Conservation (phyloP, 179 eudicot genomes). For the Vitellaria paradoxa region DNA sequence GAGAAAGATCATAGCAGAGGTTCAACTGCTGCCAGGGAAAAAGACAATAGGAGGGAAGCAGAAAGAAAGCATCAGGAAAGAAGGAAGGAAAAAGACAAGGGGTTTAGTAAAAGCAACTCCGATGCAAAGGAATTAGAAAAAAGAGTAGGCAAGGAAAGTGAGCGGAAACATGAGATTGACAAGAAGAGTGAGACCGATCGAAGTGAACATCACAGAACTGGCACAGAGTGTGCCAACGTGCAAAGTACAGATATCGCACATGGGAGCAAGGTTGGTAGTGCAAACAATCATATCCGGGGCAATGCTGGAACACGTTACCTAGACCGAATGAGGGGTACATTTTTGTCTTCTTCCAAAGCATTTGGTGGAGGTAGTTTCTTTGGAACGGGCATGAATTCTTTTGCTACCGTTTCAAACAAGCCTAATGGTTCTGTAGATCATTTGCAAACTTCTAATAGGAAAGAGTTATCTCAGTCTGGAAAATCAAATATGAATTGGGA, state of each 20-base stretch:
- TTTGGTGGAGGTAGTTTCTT: constrained; percentile 78
- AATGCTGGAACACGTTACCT: constrained; percentile 80
- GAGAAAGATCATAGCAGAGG: constrained; percentile 66
- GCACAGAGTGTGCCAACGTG: constrained; percentile 42
- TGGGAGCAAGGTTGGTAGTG: constrained; percentile 19
- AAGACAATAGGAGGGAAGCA: constrained; percentile 66
- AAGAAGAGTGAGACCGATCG: constrained; percentile 59
- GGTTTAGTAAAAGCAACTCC: constrained; percentile 92
- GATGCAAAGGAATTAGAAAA: constrained; percentile 84
- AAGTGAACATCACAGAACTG: constrained; percentile 52
- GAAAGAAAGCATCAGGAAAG: constrained; percentile 77
- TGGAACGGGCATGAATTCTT: constrained; percentile 47
- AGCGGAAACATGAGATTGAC: constrained; percentile 48
- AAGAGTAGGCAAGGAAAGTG: constrained; percentile 64
- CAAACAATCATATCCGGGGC: constrained; percentile 53
- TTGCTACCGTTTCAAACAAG: constrained; percentile 46
- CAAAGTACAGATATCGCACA: constrained; percentile 14
- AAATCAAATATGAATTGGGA: constrained; percentile 51
- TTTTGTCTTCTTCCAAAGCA: constrained; percentile 86
- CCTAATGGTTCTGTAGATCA: constrained; percentile 42
- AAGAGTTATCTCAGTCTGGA: constrained; percentile 46
- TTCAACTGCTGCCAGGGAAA: constrained; percentile 50
- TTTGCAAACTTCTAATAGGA: constrained; percentile 45
- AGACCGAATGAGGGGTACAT: constrained; percentile 91
- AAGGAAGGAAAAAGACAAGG: constrained; percentile 81